phyloP scores from a whole-genome alignment of 805 yeast species.

The Blastobotrys robertii region DNA sequence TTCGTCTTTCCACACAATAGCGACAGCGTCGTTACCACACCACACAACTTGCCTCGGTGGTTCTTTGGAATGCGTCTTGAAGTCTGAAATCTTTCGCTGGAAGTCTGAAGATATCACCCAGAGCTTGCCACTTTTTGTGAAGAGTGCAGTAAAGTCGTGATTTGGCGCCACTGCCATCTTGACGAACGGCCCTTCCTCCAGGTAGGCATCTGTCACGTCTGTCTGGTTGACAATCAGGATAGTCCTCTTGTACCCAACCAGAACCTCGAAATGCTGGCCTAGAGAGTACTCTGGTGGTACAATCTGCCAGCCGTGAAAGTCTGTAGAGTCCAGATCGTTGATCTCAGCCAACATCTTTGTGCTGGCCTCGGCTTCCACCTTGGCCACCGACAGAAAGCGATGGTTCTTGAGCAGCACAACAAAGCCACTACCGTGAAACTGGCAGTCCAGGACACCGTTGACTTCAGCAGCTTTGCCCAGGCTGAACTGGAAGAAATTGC shows the following conservation, averaged over 20 bases:
- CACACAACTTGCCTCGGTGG: constrained; percentile 49
- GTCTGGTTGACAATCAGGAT: background rate
- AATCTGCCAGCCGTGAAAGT: constrained; percentile 24
- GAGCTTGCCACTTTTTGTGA: constrained; percentile 34
- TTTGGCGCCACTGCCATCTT: constrained; percentile 43
- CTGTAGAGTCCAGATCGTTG: constrained; percentile 2
- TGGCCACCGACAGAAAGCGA: constrained; percentile 33
- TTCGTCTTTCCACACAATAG: constrained; percentile 49
- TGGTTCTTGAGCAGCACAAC: constrained; percentile 34
- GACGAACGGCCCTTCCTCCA: constrained; percentile 40
- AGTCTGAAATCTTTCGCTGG: constrained; percentile 35
- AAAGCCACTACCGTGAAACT: constrained; percentile 36
- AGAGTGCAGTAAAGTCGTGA: constrained; percentile 45
- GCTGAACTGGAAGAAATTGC: constrained; percentile 50
- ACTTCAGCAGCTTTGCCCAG: constrained; percentile 29
- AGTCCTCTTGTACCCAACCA: constrained; percentile 17
- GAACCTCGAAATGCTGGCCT: constrained; percentile 24
- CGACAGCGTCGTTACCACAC: constrained; percentile 83
- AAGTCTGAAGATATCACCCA: constrained; percentile 43
- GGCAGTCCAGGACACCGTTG: constrained; percentile 28
- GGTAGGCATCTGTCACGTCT: background rate
- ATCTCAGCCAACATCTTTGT: constrained; percentile 13
- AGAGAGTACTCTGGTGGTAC: constrained; percentile 20
- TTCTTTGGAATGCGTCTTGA: constrained; percentile 28
- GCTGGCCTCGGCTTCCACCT: constrained; percentile 30